Percentiles rank a stretch among this genome's conserved stretches.
Evolutionary conservation across 306 rosid genomes (phyloP).

Genomic region (Cicer yamashitae): DNA sequence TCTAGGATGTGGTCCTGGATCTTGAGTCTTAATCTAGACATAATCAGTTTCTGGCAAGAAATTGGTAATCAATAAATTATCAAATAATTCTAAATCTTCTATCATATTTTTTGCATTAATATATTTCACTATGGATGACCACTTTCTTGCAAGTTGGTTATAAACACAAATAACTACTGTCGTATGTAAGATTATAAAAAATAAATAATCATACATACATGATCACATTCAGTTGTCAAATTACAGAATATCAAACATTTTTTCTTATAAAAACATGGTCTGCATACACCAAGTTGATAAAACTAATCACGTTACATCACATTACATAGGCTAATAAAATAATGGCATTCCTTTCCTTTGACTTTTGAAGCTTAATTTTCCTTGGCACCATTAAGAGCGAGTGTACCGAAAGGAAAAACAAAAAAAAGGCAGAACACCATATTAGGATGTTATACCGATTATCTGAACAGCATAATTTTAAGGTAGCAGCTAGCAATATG

Average conservation of each 20-base stretch:
- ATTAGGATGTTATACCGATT: neutral
- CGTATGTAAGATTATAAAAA: no score
- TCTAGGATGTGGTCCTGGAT: neutral
- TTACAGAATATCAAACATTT: neutral
- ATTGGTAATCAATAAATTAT: neutral
- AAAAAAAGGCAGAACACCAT: neutral
- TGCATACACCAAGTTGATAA: neutral
- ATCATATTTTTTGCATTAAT: neutral
- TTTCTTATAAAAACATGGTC: neutral
- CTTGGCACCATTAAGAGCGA: neutral
- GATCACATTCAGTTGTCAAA: neutral
- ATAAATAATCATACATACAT: neutral
- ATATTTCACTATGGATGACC: neutral
- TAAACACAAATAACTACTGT: neutral
- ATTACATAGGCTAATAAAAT: neutral
- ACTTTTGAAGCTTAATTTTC: constrained; percentile 11
- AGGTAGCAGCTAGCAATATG: constrained; percentile 4
- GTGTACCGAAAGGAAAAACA: neutral
- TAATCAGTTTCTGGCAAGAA: neutral
- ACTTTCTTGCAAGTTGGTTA: no score
- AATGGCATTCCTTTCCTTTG: neutral
- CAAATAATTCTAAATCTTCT: neutral
- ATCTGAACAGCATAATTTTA: neutral
- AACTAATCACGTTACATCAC: neutral
- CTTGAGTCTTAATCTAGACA: neutral